These are phyloP conservation scores for Tympanopsis confertula DNA, from an alignment of 2,329 filamentous ascomycete species.

Conservation along the genomic window DNA sequence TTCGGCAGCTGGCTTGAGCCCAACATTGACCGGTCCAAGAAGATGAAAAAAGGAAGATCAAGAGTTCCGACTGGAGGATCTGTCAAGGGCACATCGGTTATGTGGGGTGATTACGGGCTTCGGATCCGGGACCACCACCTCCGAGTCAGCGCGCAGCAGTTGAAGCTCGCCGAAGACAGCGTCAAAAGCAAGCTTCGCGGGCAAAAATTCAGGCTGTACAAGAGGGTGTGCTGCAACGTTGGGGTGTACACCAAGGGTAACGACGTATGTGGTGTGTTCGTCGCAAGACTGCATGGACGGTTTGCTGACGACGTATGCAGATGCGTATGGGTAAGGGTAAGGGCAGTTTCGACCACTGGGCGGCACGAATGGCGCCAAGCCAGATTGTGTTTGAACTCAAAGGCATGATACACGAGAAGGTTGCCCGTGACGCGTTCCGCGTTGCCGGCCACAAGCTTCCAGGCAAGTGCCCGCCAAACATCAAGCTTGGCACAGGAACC, in stretches of 20 bases:
- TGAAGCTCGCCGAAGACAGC: slow-evolving; percentile 86
- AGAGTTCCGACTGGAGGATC: slow-evolving; percentile 85
- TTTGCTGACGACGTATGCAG: slow-evolving; percentile 24
- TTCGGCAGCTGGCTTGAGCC: slow-evolving; percentile 73
- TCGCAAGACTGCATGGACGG: background rate
- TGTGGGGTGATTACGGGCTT: slow-evolving; percentile 92
- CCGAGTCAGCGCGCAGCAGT: slow-evolving; percentile 72
- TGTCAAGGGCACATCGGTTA: slow-evolving; percentile 81
- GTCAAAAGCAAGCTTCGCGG: slow-evolving; percentile 82
- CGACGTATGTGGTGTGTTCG: slow-evolving; percentile 43
- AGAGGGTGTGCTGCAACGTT: slow-evolving; percentile 80
- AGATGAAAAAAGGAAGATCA: slow-evolving; percentile 83
- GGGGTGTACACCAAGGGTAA: slow-evolving; percentile 94
- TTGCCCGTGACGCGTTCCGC: slow-evolving; percentile 85
- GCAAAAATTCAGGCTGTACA: slow-evolving; percentile 85
- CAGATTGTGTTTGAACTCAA: slow-evolving; percentile 87
- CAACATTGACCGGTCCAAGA: slow-evolving; percentile 61
- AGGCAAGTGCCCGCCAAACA: slow-evolving; percentile 38
- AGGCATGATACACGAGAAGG: slow-evolving; percentile 85
- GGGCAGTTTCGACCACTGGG: slow-evolving; percentile 94
- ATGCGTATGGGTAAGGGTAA: slow-evolving; percentile 99
- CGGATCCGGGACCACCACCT: slow-evolving; percentile 90
- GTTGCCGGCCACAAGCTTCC: slow-evolving; percentile 91
- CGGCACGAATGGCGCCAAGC: slow-evolving; percentile 76
- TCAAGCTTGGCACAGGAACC: background rate